Base-by-base conservation (phyloP, 2,329 filamentous ascomycete species). In the Talaromyces piceae region DNA sequence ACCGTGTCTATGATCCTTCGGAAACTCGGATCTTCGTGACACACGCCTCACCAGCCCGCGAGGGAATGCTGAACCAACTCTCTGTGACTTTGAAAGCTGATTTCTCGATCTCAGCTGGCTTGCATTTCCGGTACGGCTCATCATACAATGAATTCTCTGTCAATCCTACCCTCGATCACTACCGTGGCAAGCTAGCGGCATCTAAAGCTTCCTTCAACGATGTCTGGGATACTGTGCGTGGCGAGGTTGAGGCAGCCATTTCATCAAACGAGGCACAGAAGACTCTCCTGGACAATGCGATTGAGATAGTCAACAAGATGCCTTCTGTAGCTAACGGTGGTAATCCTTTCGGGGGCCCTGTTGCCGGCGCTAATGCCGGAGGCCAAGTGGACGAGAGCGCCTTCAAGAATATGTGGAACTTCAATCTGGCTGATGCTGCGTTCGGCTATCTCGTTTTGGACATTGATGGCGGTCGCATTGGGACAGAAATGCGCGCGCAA, bases 331-430 rank as follows among this genome's bases (percentile, higher is more conserved):
- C 93, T 31, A 94, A 91, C 55, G 93, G 93, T 50, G 93, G 93
- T 20, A 97, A 97, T 67, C 93, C 93, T 5, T 98, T 98, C 64
- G 93, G 93, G 41, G 91, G 91, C 12, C 88, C 88, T 26, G 81
- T 84, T 49, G 82, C 83, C 46, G 87, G 86, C 33, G 83, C 78
- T 37, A 75, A 73, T 59, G 75, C 83, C 47, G 84, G 88, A 47
- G 93, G 93, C 27, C 88, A 95, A 64, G 90, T 98, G 16, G 93
- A 98, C 57, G 93, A 98, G 76, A 96, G 91, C 63, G 93, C 93
- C 1, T 98, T 98, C 80, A 98, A 98, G 77, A 98, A 98, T 69
- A 97, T 97, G 93, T 98, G 93, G 93, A 98, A 98, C 72, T 98
- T 98, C 74, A 97, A 97, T 70, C 73, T 98, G 58, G 93, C 93